These are phyloP conservation scores for Hordeum marinum DNA, from an alignment of 176 grass and related monocot species.

Conservation along the genomic window DNA sequence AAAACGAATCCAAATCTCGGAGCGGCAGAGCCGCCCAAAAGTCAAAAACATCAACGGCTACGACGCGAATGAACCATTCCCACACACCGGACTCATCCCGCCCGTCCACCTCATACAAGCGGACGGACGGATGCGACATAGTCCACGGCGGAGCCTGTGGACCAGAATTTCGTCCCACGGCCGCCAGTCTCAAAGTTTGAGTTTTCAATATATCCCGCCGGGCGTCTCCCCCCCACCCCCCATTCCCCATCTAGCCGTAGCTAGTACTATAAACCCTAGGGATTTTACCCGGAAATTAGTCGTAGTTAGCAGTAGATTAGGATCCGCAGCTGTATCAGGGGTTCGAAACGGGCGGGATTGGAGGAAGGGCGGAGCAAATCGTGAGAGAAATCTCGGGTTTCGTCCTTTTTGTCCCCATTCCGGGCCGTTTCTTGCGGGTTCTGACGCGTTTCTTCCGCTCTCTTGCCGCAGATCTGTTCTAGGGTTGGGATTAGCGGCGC, in stretches of 20 bases:
- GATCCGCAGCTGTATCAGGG: neutral
- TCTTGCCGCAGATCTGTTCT: constrained; percentile 5
- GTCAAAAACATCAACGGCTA: constrained; percentile 6
- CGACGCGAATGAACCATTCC: neutral
- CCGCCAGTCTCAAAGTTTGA: neutral
- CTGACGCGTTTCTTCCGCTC: neutral
- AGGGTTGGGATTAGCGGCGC: neutral
- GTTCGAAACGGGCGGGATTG: neutral
- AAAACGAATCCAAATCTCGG: neutral
- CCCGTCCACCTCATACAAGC: neutral
- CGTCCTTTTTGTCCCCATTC: neutral
- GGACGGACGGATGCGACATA: neutral
- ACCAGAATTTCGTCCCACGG: neutral
- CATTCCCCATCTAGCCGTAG: neutral
- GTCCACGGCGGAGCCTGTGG: neutral
- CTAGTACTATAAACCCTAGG: constrained; percentile 4
- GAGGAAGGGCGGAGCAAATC: neutral
- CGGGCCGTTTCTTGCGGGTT: neutral
- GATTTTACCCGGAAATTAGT: neutral
- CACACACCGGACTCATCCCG: neutral
- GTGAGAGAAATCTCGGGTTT: constrained; percentile 13
- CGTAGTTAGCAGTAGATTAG: neutral
- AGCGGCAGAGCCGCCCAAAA: neutral
- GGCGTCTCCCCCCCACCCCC: neutral
- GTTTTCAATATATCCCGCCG: constrained; percentile 30